Percentiles rank a stretch among this genome's conserved stretches.
Evolutionary conservation across 2,329 filamentous ascomycete genomes (phyloP).

Genomic region (Pseudocercospora macadamiae): DNA sequence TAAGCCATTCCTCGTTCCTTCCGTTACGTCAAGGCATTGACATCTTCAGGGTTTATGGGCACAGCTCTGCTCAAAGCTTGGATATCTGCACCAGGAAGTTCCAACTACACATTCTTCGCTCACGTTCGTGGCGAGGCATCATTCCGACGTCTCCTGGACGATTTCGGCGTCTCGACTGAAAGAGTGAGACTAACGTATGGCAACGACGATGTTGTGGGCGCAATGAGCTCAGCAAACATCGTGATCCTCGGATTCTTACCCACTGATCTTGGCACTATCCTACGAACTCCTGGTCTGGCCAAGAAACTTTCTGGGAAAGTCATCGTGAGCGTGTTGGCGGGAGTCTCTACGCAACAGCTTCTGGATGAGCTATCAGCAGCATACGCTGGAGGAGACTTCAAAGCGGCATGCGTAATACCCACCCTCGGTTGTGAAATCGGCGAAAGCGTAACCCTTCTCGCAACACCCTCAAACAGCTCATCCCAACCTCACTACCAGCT

Average conservation of each 20-base stretch:
- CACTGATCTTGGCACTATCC: conserved; percentile 18
- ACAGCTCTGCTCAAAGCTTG: conserved; percentile 28
- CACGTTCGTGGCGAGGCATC: conserved; percentile 17
- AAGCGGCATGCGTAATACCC: conserved; percentile 27
- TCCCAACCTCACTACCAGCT: conserved; percentile 12
- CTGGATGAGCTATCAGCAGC: conserved; percentile 10
- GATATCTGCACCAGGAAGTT: conserved; percentile 9
- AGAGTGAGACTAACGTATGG: conserved; percentile 14
- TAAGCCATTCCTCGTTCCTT: neutral
- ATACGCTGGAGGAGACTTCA: conserved; percentile 8
- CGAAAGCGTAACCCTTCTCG: conserved; percentile 30
- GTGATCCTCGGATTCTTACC: conserved; percentile 28
- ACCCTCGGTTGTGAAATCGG: conserved; percentile 25
- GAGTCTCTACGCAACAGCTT: conserved; percentile 24
- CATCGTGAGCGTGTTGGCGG: conserved; percentile 29
- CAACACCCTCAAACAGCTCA: conserved; percentile 13
- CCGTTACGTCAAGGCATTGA: neutral
- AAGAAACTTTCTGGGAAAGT: conserved; percentile 23
- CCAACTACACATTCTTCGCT: conserved; percentile 17
- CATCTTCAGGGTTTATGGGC: conserved; percentile 31
- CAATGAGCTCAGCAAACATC: conserved; percentile 21
- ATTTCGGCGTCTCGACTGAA: conserved; percentile 7
- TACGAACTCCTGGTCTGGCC: conserved; percentile 16
- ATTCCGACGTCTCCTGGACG: conserved; percentile 18
- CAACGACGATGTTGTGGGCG: conserved; percentile 11